These are phyloP conservation scores for Capsicum chinense DNA, from an alignment of 257 asterid species.

Conservation along the genomic window DNA sequence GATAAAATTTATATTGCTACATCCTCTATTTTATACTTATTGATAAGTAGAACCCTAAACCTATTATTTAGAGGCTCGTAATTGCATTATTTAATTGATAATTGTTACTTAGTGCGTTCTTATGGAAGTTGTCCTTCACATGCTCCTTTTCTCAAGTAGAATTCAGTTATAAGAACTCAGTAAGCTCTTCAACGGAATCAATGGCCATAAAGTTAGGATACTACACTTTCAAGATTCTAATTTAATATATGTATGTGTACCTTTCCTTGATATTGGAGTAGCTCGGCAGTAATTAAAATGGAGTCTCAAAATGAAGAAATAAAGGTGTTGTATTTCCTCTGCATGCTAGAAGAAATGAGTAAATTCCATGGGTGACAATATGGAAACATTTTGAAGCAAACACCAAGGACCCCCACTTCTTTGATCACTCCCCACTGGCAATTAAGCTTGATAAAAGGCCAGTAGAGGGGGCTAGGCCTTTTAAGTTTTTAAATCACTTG, in stretches of 20 bases:
- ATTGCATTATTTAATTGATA: neutral
- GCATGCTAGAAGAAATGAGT: neutral
- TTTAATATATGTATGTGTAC: neutral
- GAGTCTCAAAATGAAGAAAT: slow-evolving; percentile 11
- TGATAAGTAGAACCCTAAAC: neutral
- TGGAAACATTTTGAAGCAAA: too few relatives aligned
- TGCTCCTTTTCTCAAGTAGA: neutral
- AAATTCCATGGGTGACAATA: too few relatives aligned
- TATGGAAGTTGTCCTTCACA: neutral
- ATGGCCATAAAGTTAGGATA: neutral
- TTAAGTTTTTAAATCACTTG: too few relatives aligned
- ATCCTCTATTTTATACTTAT: slow-evolving; percentile 10
- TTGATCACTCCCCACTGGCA: too few relatives aligned
- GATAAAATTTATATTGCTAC: slow-evolving; percentile 10
- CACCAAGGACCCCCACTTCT: too few relatives aligned
- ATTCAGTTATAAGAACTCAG: neutral
- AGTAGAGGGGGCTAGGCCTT: too few relatives aligned
- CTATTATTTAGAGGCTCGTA: neutral
- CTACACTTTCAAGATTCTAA: neutral
- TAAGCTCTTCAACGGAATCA: neutral
- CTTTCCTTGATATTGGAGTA: slow-evolving; percentile 1
- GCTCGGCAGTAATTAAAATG: neutral
- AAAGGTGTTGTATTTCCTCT: neutral
- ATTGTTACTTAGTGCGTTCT: neutral
- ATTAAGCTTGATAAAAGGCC: too few relatives aligned